Evolutionary conservation across 192 early-diverging fungal genomes (phyloP), one percentile per base, ranked within the genome.

Genomic region (Diversispora eburnea): DNA sequence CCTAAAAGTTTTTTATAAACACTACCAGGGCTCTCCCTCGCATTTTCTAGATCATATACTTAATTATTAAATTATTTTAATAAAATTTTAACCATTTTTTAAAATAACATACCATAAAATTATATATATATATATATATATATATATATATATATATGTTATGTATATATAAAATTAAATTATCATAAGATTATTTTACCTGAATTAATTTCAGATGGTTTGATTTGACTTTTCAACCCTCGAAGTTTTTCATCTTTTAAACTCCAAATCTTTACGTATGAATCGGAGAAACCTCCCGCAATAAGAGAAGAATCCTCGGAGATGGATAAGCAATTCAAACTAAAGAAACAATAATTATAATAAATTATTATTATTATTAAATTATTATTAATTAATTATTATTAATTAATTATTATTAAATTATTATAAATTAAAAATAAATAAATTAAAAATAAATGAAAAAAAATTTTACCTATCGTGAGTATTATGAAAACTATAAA

Each of bases 401-500:
- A 33, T n/a, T n/a, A 33, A 33, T 57, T 64, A 33, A 65, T 12
- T 17, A 57, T 13, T 17, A 57, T 5, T 25, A 70, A 43, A 70
- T 13, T 39, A 10, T 56, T 5, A 2, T 7, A 39, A 22, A 25
- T 48, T 13, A 71, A n/a, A 51, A 3, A 43, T n/a, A 54, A 47
- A 22, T 56, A 52, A 1, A 25, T 48, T 13, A 71, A n/a, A 51
- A 3, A 43, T n/a, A 54, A 47, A 22, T 56, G 46, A 1, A n/a
- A n/a, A n/a, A n/a, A n/a, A n/a, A n/a, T n/a, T 46, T 52, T 78
- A 84, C 83, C 77, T 82, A 82, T 91, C 88, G 78, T 91, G 83
- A 15, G 94, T 92, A 79, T 99, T 99, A 79, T 97, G 95, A 76
- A 98, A 92, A 41, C 95, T 99, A 79, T 94, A 98, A 75, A 90